These are phyloP conservation scores for Fusarium longipes DNA, from an alignment of 2,329 filamentous ascomycete genomes.

Conservation along the genomic window DNA sequence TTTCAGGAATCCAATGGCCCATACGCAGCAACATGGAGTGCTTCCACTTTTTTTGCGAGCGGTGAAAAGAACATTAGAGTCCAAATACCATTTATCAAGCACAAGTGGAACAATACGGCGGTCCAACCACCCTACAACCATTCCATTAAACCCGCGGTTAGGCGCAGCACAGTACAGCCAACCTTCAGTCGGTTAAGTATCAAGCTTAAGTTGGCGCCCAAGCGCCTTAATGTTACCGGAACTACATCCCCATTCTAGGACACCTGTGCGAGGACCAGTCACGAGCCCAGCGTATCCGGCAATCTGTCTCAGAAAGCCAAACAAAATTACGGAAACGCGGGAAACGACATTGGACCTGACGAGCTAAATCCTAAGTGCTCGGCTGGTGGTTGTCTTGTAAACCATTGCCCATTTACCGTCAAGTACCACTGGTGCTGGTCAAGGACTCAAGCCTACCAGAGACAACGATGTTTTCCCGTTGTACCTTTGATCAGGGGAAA, in stretches of 20 bases:
- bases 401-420: not conserved
- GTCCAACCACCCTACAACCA: not conserved
- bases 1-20: not conserved
- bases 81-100: not conserved
- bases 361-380: not conserved
- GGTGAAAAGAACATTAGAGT: conserved; percentile 21
- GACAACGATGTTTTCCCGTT: not conserved
- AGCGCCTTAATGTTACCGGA: not conserved
- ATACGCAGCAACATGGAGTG: not conserved
- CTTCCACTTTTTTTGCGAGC: conserved; percentile 8
- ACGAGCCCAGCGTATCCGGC: conserved; percentile 9
- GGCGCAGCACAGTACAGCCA: not conserved
- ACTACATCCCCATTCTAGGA: conserved; percentile 11
- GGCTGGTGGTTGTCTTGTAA: conserved; percentile 4
- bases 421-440: not conserved
- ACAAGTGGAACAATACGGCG: not conserved
- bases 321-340: conserved; percentile 7
- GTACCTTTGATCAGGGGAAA: conserved; percentile 2
- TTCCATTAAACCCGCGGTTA: not conserved
- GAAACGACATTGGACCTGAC: not conserved
- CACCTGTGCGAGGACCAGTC: conserved; percentile 27
- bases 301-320: conserved; percentile 14
- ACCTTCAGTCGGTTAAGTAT: not conserved
- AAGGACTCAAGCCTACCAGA: not conserved
- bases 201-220: conserved; percentile 10